Evolutionary conservation across 768 basidiomycete species (phyloP), one percentile per base, ranked within the genome.

Genomic region (Pisolithus orientalis): DNA sequence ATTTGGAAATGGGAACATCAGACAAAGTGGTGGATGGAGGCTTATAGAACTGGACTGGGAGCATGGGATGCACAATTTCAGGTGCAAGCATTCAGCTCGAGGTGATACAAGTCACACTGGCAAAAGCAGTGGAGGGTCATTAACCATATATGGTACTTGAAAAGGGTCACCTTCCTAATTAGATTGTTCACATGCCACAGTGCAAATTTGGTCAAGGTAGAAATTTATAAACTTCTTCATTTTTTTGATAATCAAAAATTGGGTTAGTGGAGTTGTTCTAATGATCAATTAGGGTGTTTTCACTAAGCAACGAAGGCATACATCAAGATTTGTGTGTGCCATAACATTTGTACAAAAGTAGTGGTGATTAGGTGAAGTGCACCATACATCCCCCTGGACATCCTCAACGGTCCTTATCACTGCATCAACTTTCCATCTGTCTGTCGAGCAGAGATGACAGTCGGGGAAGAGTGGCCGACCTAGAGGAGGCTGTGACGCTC

Each of bases 21-120:
- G 29, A 59, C 57, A 50, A 38, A 51, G 38, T 11, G 52, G 24
- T 60, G 59, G 59, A 60, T 59, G 39, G 39, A 34, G 16, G 59
- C 59, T 34, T 60, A 60, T 31, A 9, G 40, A 28, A 25, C 34
- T 5, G 59, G 52, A 6, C 25, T 60, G 38, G 42, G 37, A 42
- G 51, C 37, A 11, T 49, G 44, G 44, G 52, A 51, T 45, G 59
- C 59, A 6, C 59, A 59, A 38, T 38, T 53, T 10, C 47, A 53
- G 13, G 57, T 59, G 9, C 38, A 47, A 21, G 40, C 52, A 44
- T 57, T 54, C 45, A 57, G 56, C 17, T 59, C 47, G 5, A 52
- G 31, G 34, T 6, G 53, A 44, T 58, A 58, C 38, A 58, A 57
- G 29, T 55, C 54, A 31, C 54, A 55, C 5, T 54, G 0, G 51